phyloP scores from a whole-genome alignment of 495 filamentous ascomycete genomes.

The Stereocaulon alpinum region DNA sequence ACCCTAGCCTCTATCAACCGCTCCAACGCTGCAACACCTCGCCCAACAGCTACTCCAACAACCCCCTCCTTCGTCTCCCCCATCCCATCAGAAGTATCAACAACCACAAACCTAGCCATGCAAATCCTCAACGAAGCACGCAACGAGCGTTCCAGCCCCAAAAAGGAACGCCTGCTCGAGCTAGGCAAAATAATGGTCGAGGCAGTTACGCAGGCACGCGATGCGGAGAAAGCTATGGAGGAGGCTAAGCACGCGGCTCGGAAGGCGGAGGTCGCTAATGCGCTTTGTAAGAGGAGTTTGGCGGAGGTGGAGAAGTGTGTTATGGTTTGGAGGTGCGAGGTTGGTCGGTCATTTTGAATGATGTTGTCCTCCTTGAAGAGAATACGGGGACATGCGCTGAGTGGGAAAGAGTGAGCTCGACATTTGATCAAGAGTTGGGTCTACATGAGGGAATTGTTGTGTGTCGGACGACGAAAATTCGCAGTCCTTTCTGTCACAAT shows the following conservation, averaged over 20 bases:
- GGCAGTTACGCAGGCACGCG: conserved; percentile 26
- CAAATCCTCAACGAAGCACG: conserved; percentile 28
- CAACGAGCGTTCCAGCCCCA: conserved; percentile 22
- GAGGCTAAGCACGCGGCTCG: conserved; percentile 28
- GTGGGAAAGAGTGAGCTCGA: background rate
- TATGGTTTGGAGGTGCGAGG: conserved; percentile 22
- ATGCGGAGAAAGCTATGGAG: conserved; percentile 31
- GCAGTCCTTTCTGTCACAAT: background rate
- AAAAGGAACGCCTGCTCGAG: conserved; percentile 26
- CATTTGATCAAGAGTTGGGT: background rate
- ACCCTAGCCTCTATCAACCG: conserved; percentile 16
- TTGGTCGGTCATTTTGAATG: background rate
- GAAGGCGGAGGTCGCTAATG: conserved; percentile 26
- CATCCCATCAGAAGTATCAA: conserved; percentile 2
- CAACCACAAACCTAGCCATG: conserved; percentile 29
- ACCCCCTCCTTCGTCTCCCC: conserved; percentile 9
- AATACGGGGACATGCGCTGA: background rate
- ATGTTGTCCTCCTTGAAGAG: background rate
- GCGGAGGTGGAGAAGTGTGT: conserved; percentile 29
- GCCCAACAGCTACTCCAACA: background rate
- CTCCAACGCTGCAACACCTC: background rate
- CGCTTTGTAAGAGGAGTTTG: conserved; percentile 25
- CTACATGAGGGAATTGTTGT: background rate
- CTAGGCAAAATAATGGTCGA: conserved; percentile 30
- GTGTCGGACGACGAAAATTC: background rate